A percentile compares a stretch with the other conserved stretches of the same genome.
phyloP scores from a whole-genome alignment of 495 filamentous ascomycete genomes.

The Podospora didyma region DNA sequence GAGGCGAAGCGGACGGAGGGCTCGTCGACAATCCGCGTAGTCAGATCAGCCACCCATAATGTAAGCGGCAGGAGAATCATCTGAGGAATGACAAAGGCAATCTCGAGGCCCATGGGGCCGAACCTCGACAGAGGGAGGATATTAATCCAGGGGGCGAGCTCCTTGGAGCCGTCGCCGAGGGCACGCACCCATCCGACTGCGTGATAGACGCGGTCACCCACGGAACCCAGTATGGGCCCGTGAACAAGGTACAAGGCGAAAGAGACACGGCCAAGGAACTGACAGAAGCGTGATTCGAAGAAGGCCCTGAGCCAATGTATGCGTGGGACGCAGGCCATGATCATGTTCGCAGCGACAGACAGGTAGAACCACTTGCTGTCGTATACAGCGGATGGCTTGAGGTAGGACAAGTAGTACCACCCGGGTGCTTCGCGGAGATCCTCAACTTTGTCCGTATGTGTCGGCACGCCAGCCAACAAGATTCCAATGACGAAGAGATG shows the following conservation, averaged over 20 bases:
- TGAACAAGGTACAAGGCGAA: constrained; percentile 67
- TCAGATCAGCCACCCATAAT: constrained; percentile 52
- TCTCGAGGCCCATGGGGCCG: constrained; percentile 53
- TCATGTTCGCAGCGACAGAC: constrained; percentile 48
- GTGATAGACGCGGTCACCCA: constrained; percentile 46
- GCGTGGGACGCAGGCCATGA: constrained; percentile 50
- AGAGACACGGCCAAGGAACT: constrained; percentile 62
- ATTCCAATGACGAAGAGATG: constrained; percentile 41
- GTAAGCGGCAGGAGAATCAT: constrained; percentile 54
- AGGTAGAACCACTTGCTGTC: constrained; percentile 49
- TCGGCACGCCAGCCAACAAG: constrained; percentile 47
- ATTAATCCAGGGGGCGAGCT: constrained; percentile 43
- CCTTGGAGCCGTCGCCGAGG: constrained; percentile 13
- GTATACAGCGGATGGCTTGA: constrained; percentile 52
- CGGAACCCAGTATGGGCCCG: constrained; percentile 48
- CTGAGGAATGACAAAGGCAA: constrained; percentile 48
- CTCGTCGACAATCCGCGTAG: constrained; percentile 53
- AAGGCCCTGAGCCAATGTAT: constrained; percentile 42
- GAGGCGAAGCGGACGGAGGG: constrained; percentile 49
- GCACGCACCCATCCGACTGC: constrained; percentile 43
- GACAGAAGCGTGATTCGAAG: constrained; percentile 56
- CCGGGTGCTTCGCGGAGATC: constrained; percentile 34
- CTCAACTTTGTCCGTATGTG: constrained; percentile 31
- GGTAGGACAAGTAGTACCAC: constrained; percentile 44
- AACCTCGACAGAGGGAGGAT: constrained; percentile 42